Percentiles rank a stretch among this genome's conserved stretches.
Conservation (phyloP, 2,329 filamentous ascomycete species). For the Aschersonia sp. region DNA sequence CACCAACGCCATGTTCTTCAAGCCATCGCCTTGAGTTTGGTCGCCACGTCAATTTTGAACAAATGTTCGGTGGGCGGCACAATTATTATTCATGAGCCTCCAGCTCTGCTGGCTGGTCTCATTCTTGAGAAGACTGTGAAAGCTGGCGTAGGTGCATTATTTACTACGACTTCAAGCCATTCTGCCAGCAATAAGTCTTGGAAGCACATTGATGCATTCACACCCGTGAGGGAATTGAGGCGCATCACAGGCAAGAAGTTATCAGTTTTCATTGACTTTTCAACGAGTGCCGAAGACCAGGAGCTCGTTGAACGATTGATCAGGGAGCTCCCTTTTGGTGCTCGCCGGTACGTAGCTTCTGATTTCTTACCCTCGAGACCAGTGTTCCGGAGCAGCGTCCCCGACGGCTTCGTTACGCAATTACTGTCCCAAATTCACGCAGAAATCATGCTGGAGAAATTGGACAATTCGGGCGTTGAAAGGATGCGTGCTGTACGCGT, state of each 20-base stretch:
- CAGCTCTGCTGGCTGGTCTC: background rate
- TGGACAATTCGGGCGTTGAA: background rate
- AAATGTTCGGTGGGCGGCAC: background rate
- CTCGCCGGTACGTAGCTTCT: background rate
- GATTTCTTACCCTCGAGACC: background rate
- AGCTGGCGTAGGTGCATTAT: background rate
- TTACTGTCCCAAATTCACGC: background rate
- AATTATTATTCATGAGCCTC: background rate
- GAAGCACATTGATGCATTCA: background rate
- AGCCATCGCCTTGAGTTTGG: background rate
- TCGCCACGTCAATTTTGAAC: background rate
- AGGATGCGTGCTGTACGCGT: background rate
- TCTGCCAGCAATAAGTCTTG: background rate
- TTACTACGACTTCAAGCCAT: background rate
- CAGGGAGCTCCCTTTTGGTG: background rate
- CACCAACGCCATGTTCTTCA: background rate
- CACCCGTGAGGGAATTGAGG: background rate
- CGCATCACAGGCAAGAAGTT: background rate
- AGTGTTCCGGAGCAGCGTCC: background rate
- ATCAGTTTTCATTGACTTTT: background rate
- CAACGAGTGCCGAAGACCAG: background rate
- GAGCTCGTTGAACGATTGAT: background rate
- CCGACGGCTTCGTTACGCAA: background rate
- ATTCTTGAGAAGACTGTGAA: background rate
- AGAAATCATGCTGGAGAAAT: background rate